Percentiles rank a stretch among this genome's conserved stretches.
Evolutionary conservation across 2,329 filamentous ascomycete genomes (phyloP).

Genomic region (Ascocoryne sarcoides): DNA sequence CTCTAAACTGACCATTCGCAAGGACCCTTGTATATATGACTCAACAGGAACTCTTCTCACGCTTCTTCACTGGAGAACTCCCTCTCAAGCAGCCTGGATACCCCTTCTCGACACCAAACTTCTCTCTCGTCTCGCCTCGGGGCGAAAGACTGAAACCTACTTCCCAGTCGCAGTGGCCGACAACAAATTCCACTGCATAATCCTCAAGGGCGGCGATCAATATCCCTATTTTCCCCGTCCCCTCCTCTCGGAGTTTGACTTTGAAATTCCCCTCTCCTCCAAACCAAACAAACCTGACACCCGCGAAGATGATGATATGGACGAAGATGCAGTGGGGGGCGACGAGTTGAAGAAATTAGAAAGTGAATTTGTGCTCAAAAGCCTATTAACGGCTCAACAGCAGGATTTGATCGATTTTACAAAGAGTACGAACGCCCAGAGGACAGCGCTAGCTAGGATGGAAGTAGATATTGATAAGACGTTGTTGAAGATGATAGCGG

Average conservation of each 20-base stretch:
- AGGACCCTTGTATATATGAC: slow-evolving; percentile 96
- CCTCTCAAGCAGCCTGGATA: slow-evolving; percentile 81
- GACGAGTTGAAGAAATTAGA: slow-evolving; percentile 58
- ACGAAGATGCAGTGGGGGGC: slow-evolving; percentile 30
- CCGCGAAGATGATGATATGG: slow-evolving; percentile 28
- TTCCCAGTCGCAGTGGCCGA: slow-evolving; percentile 93
- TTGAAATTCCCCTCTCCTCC: slow-evolving; percentile 70
- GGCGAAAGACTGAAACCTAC: slow-evolving; percentile 82
- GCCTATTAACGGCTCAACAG: slow-evolving; percentile 63
- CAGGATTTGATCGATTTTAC: slow-evolving; percentile 65
- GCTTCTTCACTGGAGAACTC: slow-evolving; percentile 81
- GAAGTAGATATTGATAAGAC: slow-evolving; percentile 86
- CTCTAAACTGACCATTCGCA: slow-evolving; percentile 4
- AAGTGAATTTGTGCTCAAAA: slow-evolving; percentile 70
- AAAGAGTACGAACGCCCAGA: slow-evolving; percentile 54
- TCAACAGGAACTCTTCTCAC: slow-evolving; percentile 81
- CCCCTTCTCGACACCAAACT: slow-evolving; percentile 85
- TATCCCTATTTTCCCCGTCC: slow-evolving; percentile 90
- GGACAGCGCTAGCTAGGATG: slow-evolving; percentile 56
- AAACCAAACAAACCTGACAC: slow-evolving; percentile 32
- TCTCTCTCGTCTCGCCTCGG: slow-evolving; percentile 71
- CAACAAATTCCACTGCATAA: slow-evolving; percentile 95
- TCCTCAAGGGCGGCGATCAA: slow-evolving; percentile 88
- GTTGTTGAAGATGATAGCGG: slow-evolving; percentile 76
- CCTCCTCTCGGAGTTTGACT: slow-evolving; percentile 86